Percentiles rank a stretch among this genome's conserved stretches.
Conservation (phyloP, 2,329 filamentous ascomycete genomes). For the Alternaria arbusti region DNA sequence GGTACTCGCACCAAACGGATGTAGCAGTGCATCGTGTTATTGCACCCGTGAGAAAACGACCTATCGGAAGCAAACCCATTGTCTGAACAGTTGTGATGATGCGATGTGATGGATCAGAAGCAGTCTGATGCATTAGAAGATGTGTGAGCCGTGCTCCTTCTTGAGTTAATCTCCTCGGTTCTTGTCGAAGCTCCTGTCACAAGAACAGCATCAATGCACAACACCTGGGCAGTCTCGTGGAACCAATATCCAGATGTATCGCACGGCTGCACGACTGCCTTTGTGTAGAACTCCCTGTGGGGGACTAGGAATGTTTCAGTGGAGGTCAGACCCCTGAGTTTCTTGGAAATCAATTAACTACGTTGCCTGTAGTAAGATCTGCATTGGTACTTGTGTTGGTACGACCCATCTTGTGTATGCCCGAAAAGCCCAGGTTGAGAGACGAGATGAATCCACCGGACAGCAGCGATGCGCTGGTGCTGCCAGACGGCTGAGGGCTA, state of each 20-base stretch:
- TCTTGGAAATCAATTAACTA: no score
- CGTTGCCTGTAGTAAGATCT: not conserved
- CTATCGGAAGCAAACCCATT: not conserved
- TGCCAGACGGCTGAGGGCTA: no score
- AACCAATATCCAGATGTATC: not conserved
- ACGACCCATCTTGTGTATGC: not conserved
- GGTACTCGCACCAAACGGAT: slow-evolving; percentile 7
- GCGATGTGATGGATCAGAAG: not conserved
- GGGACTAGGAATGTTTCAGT: not conserved
- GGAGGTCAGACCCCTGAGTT: not conserved
- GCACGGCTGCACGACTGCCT: not conserved
- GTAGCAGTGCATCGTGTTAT: slow-evolving; percentile 1
- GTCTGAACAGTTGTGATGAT: not conserved
- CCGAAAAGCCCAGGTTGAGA: not conserved
- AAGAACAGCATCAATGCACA: not conserved
- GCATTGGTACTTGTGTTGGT: not conserved
- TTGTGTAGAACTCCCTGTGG: not conserved
- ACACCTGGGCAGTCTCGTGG: not conserved
- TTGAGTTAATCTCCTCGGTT: not conserved
- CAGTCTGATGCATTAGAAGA: not conserved
- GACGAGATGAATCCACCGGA: not conserved
- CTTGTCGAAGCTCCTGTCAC: not conserved
- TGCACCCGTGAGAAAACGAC: not conserved
- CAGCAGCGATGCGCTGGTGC: not conserved
- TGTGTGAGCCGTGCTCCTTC: not conserved